phyloP scores from a whole-genome alignment of 345 rosid genomes.

The Eucalyptus sp. region DNA sequence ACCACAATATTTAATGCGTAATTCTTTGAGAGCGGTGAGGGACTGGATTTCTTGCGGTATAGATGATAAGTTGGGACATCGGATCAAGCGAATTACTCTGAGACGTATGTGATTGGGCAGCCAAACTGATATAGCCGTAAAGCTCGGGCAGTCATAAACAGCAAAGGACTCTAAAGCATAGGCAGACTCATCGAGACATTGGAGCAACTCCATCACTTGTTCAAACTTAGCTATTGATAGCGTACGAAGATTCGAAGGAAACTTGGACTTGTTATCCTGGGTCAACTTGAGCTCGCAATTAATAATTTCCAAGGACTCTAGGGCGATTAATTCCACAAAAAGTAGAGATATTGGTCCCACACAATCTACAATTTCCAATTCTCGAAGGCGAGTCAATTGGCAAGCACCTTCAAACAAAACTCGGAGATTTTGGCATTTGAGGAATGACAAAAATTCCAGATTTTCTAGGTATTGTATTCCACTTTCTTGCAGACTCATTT shows the following conservation, averaged over 20 bases:
- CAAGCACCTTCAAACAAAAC: background rate
- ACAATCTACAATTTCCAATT: rapidly evolving
- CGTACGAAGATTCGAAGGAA: too few relatives aligned
- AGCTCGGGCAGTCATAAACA: background rate
- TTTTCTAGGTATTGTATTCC: background rate
- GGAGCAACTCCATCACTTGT: background rate
- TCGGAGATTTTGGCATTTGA: rapidly evolving
- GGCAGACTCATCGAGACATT: background rate
- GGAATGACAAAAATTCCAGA: rapidly evolving
- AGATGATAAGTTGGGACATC: background rate
- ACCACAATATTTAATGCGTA: rapidly evolving
- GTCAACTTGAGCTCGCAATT: background rate
- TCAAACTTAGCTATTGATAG: rapidly evolving
- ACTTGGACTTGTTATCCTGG: too few relatives aligned
- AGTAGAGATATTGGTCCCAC: background rate
- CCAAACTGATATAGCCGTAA: rapidly evolving
- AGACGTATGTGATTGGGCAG: background rate
- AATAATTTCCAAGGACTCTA: rapidly evolving
- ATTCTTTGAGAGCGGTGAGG: background rate
- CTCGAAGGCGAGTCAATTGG: background rate
- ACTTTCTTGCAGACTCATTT: background rate
- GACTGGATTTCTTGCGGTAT: background rate
- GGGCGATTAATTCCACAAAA: background rate
- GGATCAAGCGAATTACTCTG: rapidly evolving
- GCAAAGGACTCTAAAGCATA: background rate